Base-by-base conservation (phyloP, 768 basidiomycete species). In the Tremella yokohamensis region DNA sequence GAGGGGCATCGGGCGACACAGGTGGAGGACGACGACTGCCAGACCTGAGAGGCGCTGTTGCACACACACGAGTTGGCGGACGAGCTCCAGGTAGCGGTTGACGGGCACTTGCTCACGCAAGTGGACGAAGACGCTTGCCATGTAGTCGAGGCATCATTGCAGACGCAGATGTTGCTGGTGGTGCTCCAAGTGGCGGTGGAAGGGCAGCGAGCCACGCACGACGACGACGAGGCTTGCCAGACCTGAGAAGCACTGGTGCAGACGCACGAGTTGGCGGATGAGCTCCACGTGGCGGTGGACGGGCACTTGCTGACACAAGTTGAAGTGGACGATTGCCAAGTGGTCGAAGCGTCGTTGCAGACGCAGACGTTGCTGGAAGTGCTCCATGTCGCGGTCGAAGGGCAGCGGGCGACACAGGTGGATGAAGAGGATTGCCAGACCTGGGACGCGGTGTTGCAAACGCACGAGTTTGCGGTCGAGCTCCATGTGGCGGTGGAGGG, bases 301-400 rank as follows among this genome's bases (percentile, higher is more conserved):
- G 34, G 39, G 54, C 64, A 65, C n/a, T 52, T 49, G 57, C 50
- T 47, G 49, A 56, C 49, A 34, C 56, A 57, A 18, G 42, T 18
- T 22, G n/a, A 18, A 15, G n/a, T 22, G 37, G 25, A 19, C 29
- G 25, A 16, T 18, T 12, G 26, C 26, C 38, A 25, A 22, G 37
- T 48, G 18, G 54, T 29, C 22, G 39, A 9, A 38, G 15, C 11
- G 55, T 48, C 56, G 58, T 59, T 55, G 47, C 65, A 66, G 26
- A 49, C 58, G 38, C 65, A 66, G 18, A 56, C 18, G 22, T 29
- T 42, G 42, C 39, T 49, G 29, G 29, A 34, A 6, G 29, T 6
- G 54, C 25, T 54, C 20, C 22, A 20, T 47, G 25, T 50, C 4
- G 34, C 44, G 37, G 44, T 48, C 22, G 52, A 47, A 34, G 44